A percentile compares a stretch with the other conserved stretches of the same genome.
These are phyloP conservation scores for Penstemon davidsonii DNA, from an alignment of 257 asterid species.

Conservation along the genomic window DNA sequence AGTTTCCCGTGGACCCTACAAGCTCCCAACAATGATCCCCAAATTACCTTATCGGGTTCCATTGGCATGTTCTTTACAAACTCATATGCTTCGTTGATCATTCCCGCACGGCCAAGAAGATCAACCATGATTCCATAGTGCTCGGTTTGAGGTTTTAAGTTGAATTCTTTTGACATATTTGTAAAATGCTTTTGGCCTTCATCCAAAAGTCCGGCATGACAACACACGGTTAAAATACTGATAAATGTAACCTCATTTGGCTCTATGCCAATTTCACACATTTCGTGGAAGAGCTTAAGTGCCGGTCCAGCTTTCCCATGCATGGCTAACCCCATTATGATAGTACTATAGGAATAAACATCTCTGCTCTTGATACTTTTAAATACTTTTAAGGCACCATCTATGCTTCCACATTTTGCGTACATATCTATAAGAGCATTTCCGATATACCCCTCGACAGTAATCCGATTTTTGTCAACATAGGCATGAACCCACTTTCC, in stretches of 20 bases:
- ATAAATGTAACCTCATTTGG: conserved; percentile 51
- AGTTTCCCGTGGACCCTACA: conserved; percentile 49
- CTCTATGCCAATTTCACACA: conserved; percentile 38
- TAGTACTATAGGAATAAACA: conserved; percentile 44
- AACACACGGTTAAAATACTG: conserved; percentile 47
- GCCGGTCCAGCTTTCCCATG: conserved; percentile 43
- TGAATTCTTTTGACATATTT: conserved; percentile 33
- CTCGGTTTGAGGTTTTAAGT: conserved; percentile 34
- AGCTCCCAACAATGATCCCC: conserved; percentile 56
- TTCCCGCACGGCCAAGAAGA: conserved; percentile 51
- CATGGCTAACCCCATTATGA: conserved; percentile 48
- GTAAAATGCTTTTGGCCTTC: conserved; percentile 44
- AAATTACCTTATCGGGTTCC: conserved; percentile 44
- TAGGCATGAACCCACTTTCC: conserved; percentile 41
- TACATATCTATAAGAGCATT: too few relatives aligned
- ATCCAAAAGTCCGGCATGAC: conserved; percentile 52
- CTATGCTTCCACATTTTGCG: too few relatives aligned
- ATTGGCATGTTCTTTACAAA: conserved; percentile 43
- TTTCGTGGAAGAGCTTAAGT: conserved; percentile 39
- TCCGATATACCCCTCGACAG: too few relatives aligned
- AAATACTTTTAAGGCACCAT: too few relatives aligned
- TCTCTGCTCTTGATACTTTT: conserved; percentile 12
- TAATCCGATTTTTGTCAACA: too few relatives aligned
- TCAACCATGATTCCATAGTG: conserved; percentile 59
- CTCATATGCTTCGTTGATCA: conserved; percentile 39